Percentiles rank a stretch among this genome's conserved stretches.
Conservation (phyloP, 345 rosid genomes). For the Aegle marmelos region DNA sequence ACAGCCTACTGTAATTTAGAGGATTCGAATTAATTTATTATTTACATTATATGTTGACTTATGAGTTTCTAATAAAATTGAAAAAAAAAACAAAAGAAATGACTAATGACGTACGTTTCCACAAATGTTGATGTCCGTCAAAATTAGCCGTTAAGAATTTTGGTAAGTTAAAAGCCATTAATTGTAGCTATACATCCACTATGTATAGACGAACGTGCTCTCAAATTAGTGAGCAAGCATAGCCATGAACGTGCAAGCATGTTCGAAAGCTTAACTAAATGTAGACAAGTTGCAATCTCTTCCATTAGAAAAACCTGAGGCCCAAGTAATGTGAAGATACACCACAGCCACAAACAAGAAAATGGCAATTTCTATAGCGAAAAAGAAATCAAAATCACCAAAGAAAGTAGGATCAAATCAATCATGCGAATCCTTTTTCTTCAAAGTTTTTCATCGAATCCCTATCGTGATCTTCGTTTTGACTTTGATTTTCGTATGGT, state of each 20-base stretch:
- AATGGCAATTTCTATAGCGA: slow-evolving; percentile 56
- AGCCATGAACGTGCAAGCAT: slow-evolving; percentile 49
- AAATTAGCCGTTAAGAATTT: background rate
- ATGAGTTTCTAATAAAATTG: background rate
- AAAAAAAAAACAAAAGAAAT: background rate
- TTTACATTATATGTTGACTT: background rate
- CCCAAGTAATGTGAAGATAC: background rate
- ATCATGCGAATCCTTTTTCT: slow-evolving; percentile 24
- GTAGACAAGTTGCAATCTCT: slow-evolving; percentile 1
- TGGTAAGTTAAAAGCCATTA: background rate
- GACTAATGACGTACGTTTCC: background rate
- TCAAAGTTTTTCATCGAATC: slow-evolving; percentile 37
- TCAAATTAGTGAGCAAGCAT: slow-evolving; percentile 14
- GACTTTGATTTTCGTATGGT: slow-evolving; percentile 56
- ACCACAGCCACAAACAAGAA: slow-evolving; percentile 5
- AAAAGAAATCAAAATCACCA: slow-evolving; percentile 42
- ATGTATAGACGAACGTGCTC: slow-evolving; percentile 38
- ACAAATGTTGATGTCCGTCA: background rate
- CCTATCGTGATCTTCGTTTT: slow-evolving; percentile 48
- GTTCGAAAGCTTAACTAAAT: background rate
- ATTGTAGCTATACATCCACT: background rate
- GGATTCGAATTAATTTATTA: too few relatives aligned
- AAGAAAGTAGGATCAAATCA: slow-evolving; percentile 27
- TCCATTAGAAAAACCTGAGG: slow-evolving; percentile 28
- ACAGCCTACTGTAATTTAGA: too few relatives aligned